Evolutionary conservation across 2,329 filamentous ascomycete species (phyloP), one percentile per base, ranked within the genome.

Genomic region (Aureobasidium mangrovei): DNA sequence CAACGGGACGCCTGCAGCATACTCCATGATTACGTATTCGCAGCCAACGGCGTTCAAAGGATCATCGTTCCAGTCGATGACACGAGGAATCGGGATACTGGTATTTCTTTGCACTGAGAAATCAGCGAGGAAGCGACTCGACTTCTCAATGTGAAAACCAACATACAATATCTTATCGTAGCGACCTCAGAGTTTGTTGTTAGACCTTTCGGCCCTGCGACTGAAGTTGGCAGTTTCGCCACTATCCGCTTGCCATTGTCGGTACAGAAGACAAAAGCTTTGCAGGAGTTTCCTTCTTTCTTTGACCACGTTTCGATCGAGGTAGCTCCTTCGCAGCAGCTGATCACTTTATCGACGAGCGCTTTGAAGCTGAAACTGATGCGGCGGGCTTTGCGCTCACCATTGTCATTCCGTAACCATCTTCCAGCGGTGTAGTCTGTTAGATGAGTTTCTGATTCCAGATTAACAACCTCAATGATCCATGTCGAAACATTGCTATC

Each of bases 151-250:
- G 18, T 32, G 27, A 40, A 35, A 32, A 32, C 4, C 24, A 35
- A 55, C 55, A n/a, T 40, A 59, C 53, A 38, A 53, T 53, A 58
- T 38, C 41, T 60, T 44, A 76, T 70, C 1, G 72, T 76, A 29
- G 74, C 73, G 58, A 76, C 71, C 61, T 76, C 70, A 27, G 72
- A 74, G 54, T 62, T 64, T 4, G 70, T 74, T 0, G 63, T 51
- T 66, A 24, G 72, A 60, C 41, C 60, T 63, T 39, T 60, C 44
- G 69, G 70, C 7, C 71, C 72, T 58, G 70, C 69, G 33, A 71
- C 42, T 2, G 54, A 54, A 59, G 70, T 73, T 2, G 71, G 72
- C n/a, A 76, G 54, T 60, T 67, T 70, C 2, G 70, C 74, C 10
- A 76, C 67, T 29, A 74, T 35, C 33, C 27, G 18, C 32, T 38